Evolutionary conservation across 2,329 filamentous ascomycete genomes (phyloP), one percentile per base, ranked within the genome.

Genomic region (Scorias spongiosa): DNA sequence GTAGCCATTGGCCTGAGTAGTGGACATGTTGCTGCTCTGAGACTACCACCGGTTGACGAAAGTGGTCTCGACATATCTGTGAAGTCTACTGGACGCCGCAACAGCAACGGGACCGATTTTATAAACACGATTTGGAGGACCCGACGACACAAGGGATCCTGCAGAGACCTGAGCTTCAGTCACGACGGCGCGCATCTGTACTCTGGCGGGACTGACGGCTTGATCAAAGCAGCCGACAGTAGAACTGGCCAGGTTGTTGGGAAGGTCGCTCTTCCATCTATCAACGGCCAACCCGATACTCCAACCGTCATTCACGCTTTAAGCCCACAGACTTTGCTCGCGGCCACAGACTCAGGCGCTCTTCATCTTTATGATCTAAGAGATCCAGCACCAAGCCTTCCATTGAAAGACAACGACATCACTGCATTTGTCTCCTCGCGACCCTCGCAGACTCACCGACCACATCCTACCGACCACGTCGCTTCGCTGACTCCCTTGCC

Each of bases 111-210:
- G 10, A 81, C 75, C 49, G 82, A 80, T 38, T 76, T 80, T 44
- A 83, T 96, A 49, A 83, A 88, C 53, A 85, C 81, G 0, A 68
- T 80, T 47, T 98, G 91, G 91, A 76, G 77, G 54, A 96, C 91
- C 5, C 74, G 80, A 52, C 75, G 91, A 48, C 91, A 98, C 67
- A 93, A 94, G 69, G 89, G 87, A 10, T 95, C 87, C 70, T 96
- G 89, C 60, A 75, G 91, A 43, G 80, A 78, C 47, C 66, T 96
- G 44, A 78, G 74, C 4, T 96, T 88, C 64, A 81, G 78, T 50
- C 64, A 77, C 45, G 88, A 95, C 60, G 91, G 89, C 12, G 68
- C 75, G 51, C 71, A 80, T 69, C 64, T 72, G 66, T 78, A 70
- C 52, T 72, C 69, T 15, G 69, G 74, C 2, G 77, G 77, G 37